A percentile compares a stretch with the other conserved stretches of the same genome.
Conservation (phyloP, 805 yeast species). For the Isabelozyma heimii region DNA sequence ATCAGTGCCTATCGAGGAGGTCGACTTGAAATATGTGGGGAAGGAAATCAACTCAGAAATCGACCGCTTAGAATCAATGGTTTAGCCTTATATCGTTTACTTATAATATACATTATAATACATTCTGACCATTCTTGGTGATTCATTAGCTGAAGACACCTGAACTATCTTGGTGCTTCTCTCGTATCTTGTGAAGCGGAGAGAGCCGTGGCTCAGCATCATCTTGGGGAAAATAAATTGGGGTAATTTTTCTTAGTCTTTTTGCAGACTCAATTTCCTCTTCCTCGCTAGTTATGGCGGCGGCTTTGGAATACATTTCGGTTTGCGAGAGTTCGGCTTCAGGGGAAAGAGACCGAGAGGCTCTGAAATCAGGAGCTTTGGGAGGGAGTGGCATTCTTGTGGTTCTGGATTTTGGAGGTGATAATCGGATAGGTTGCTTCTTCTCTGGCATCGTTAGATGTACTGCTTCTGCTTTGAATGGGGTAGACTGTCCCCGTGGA, state of each 20-base stretch:
- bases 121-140: no score
- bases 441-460: background rate
- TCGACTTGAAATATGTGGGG: conserved; percentile 12
- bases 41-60: conserved; percentile 21
- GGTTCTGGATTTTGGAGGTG: conserved; percentile 8
- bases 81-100: background rate
- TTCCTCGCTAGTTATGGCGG: conserved; percentile 6
- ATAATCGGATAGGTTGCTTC: background rate
- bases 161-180: conserved; percentile 9
- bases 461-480: background rate
- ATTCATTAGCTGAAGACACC: background rate
- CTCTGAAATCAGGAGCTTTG: conserved; percentile 17
- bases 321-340: background rate
- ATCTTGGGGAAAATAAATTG: conserved; percentile 33
- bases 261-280: conserved; percentile 32
- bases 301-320: background rate
- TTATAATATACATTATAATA: background rate
- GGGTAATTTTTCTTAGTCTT: conserved; percentile 29
- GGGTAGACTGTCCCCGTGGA: background rate
- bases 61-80: conserved; percentile 11
- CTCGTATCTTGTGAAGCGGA: conserved; percentile 26
- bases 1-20: conserved; percentile 7
- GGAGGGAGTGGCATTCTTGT: conserved; percentile 14
- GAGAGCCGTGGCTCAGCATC: conserved; percentile 26
- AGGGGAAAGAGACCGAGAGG: background rate